Percentiles rank a stretch among this genome's conserved stretches.
phyloP scores from a whole-genome alignment of 2,329 filamentous ascomycete genomes.

The Colletotrichum incanum region DNA sequence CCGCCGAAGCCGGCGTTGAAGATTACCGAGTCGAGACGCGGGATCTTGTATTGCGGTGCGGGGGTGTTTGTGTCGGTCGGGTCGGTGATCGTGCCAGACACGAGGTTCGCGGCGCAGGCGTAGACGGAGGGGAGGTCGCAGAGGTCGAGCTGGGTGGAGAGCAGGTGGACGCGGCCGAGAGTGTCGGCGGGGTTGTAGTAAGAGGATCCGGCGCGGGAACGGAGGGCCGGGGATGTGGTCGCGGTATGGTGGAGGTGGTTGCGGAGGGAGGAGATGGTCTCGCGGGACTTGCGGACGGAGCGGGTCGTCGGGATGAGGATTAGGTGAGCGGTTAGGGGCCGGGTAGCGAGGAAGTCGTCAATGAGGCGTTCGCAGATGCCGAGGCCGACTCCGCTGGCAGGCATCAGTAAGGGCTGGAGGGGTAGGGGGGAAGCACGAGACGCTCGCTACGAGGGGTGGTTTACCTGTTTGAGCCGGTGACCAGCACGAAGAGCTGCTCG shows the following conservation, averaged over 20 bases:
- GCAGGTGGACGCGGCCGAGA: constrained; percentile 69
- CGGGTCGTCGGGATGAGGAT: constrained; percentile 89
- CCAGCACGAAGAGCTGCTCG: constrained; percentile 75
- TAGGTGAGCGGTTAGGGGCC: constrained; percentile 77
- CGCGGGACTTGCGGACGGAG: constrained; percentile 79
- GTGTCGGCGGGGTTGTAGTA: constrained; percentile 59
- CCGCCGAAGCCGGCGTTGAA: constrained; percentile 93
- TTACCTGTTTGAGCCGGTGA: constrained; percentile 92
- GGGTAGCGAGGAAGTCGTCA: constrained; percentile 86
- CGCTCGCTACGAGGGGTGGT: constrained; percentile 15
- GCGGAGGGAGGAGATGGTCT: constrained; percentile 78
- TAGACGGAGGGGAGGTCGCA: constrained; percentile 70
- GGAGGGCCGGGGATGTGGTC: constrained; percentile 56
- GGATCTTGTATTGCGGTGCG: constrained; percentile 59
- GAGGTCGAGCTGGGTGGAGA: constrained; percentile 73
- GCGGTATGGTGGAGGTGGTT: constrained; percentile 71
- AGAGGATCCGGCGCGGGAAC: constrained; percentile 54
- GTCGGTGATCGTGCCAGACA: constrained; percentile 62
- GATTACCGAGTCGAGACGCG: constrained; percentile 83
- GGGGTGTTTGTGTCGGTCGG: constrained; percentile 56
- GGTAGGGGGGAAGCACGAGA: neutral
- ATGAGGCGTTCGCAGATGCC: constrained; percentile 88
- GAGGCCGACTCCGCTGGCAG: constrained; percentile 86
- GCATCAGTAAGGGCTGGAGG: constrained; percentile 11
- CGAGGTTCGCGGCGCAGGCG: constrained; percentile 63